Evolutionary conservation across 768 basidiomycete genomes (phyloP).

Genomic region (Boletus pseudo-olivaceus): DNA sequence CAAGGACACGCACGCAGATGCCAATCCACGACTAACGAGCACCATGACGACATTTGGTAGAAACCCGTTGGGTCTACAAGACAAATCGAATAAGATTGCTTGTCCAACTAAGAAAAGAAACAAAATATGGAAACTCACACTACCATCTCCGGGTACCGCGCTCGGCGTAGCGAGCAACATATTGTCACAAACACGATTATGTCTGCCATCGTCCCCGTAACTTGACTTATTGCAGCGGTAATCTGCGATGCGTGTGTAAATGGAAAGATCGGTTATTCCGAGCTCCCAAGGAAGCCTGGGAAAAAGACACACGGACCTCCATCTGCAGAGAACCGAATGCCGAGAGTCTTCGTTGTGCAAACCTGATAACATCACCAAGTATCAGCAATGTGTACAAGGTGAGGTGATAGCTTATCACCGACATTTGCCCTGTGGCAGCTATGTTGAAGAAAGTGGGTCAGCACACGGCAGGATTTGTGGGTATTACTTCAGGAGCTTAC

Average conservation of each 20-base stretch:
- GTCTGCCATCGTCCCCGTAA: slow-evolving; percentile 6
- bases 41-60: background rate
- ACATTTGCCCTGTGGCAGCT: slow-evolving; percentile 29
- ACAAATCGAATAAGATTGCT: background rate
- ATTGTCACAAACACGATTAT: slow-evolving; percentile 14
- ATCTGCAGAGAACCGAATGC: slow-evolving; percentile 15
- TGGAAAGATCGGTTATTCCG: background rate
- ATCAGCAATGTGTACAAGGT: slow-evolving; percentile 2
- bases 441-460: background rate
- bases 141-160: slow-evolving; percentile 12
- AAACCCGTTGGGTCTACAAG: slow-evolving; percentile 11
- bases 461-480: background rate
- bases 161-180: slow-evolving; percentile 19
- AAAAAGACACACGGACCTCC: slow-evolving; percentile 15
- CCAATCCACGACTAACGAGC: slow-evolving; percentile 21
- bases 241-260: slow-evolving; percentile 3
- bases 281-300: background rate
- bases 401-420: background rate
- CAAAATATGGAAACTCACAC: slow-evolving; percentile 12
- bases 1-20: slow-evolving; percentile 20
- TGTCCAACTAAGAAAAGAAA: background rate
- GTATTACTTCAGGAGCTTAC: slow-evolving; percentile 15
- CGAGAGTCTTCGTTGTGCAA: slow-evolving; percentile 20
- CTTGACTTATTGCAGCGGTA: slow-evolving; percentile 10
- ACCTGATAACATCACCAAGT: slow-evolving; percentile 6